Evolutionary conservation across 2,329 filamentous ascomycete species (phyloP), one percentile per base, ranked within the genome.

Genomic region (Stromatinia cepivora): DNA sequence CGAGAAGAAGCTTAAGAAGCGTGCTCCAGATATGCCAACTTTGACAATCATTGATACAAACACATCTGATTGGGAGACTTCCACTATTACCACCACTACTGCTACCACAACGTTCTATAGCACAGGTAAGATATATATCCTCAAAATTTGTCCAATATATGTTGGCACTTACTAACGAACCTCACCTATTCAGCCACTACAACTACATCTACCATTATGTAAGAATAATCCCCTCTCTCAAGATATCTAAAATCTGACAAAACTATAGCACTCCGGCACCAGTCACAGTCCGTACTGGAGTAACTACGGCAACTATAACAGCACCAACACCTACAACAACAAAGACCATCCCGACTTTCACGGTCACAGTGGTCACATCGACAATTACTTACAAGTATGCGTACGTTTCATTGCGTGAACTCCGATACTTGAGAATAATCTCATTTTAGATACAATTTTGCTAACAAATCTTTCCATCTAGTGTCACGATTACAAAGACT

Each of bases 11-110:
- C 58, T 68, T 17, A 68, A 64, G 15, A 68, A 68, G 50, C 57
- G 66, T 54, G 66, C 66, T 56, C 57, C 66, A 54, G 66, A 68
- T 64, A 13, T 46, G 34, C 66, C 66, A 56, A 68, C 66, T 22
- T 8, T 64, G 20, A 68, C 66, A 20, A 54, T 68, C 2, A 68
- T 58, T 4, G 66, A 68, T 36, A 68, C 57, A 25, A 64, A 8
- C 5, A 63, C 48, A 52, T 54, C 58, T 34, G 66, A 68, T 53
- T 68, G 66, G 66, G 48, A 54, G 36, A 68, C 58, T 25, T 63
- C 66, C 25, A 68, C 66, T n/a, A 13, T 64, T 17, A 68, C 36
- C 7, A 64, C 25, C 28, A 64, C 58, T 20, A 63, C 66, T 28
- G 45, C 28, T 36, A 64, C 66, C 13, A 64, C 66, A 34, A 64